A percentile compares a stretch with the other conserved stretches of the same genome.
These are phyloP conservation scores for Neurospora discreta DNA, from an alignment of 495 filamentous ascomycete genomes.

Conservation along the genomic window DNA sequence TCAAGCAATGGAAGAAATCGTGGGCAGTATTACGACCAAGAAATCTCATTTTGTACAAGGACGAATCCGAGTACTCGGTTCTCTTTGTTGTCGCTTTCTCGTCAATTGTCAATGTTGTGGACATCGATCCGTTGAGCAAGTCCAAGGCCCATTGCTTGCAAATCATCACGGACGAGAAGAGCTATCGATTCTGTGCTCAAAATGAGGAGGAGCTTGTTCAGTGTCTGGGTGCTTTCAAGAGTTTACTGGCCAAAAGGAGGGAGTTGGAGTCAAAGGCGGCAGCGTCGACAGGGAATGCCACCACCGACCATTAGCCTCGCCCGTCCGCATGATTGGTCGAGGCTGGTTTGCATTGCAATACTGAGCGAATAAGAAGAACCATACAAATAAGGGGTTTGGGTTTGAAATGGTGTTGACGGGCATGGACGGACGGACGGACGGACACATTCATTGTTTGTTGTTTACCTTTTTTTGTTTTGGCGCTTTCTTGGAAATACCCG, in stretches of 20 bases:
- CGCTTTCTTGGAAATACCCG: neutral
- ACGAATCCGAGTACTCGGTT: constrained; percentile 82
- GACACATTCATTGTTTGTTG: neutral
- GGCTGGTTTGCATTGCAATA: neutral
- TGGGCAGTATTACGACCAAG: constrained; percentile 89
- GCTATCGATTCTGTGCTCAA: constrained; percentile 71
- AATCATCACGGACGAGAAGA: constrained; percentile 89
- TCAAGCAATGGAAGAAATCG: constrained; percentile 87
- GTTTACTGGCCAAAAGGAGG: constrained; percentile 62
- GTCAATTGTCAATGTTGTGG: constrained; percentile 80
- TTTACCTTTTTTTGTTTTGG: neutral
- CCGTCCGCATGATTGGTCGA: neutral
- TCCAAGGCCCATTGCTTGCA: constrained; percentile 84
- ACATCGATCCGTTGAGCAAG: constrained; percentile 76
- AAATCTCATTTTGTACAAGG: constrained; percentile 85
- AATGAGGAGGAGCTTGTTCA: constrained; percentile 75
- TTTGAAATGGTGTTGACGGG: neutral
- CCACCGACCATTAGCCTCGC: neutral
- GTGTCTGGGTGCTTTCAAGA: constrained; percentile 85
- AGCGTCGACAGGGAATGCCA: constrained; percentile 9
- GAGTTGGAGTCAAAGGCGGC: constrained; percentile 36
- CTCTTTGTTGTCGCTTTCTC: constrained; percentile 69
- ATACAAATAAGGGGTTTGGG: neutral
- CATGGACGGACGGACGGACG: neutral
- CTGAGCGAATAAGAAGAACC: neutral